Evolutionary conservation across 768 basidiomycete species (phyloP), one percentile per base, ranked within the genome.

Genomic region (Termitomyces heimii): DNA sequence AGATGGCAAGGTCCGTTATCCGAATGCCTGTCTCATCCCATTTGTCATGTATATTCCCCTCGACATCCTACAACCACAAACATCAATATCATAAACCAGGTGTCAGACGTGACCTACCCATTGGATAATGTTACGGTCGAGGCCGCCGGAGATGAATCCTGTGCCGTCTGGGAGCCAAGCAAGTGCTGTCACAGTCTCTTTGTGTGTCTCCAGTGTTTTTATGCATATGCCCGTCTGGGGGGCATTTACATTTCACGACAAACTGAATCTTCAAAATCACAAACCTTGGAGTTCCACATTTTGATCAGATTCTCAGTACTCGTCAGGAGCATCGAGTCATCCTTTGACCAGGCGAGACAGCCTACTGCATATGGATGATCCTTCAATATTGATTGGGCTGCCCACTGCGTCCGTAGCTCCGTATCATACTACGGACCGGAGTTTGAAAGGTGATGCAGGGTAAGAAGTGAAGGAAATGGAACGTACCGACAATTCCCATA

Each of bases 271-370:
- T 40, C 13, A 7, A n/a, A 1, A 20, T 52, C 18, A 40, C 67
- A 67, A 62, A 94, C 96, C 82, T 87, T 84, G 35, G 86, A 78
- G 69, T 96, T 87, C 94, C 94, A 99, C 66, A 98, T 77, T 73
- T 89, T 88, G 69, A 99, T 86, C 49, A 75, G 70, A 47, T 86
- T 77, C 61, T 98, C 94, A 24, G 92, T 80, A 40, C 88, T 86
- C 6, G 93, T 94, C 44, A 97, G 78, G 58, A 99, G 75, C 61
- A 89, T 78, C 20, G 82, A 74, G 66, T 95, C 94, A 65, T 98
- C 93, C 52, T 88, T 78, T 28, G 97, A 98, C 95, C 96, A 99
- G 1, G 94, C 86, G 57, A 99, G 73, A 63, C 85, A 88, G 45
- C 86, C 86, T 4, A 98, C 86, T 9, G 85, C 68, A 67, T 88